Evolutionary conservation across 225 moss, liverwort and hornwort species (phyloP).

Genomic region (Polytrichum formosum): DNA sequence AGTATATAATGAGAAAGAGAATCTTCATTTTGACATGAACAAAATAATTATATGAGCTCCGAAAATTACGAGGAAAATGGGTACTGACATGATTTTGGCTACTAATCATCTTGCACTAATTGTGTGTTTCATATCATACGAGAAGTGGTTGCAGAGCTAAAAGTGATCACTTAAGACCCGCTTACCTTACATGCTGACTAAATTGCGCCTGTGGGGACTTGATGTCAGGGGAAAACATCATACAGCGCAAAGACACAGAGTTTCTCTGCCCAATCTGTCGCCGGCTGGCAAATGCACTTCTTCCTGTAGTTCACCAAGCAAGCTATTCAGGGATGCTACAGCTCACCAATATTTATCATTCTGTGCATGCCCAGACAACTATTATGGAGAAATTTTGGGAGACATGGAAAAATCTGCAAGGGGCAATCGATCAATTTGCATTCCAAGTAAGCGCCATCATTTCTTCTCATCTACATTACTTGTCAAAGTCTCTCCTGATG

Average conservation of each 20-base stretch:
- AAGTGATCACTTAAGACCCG: too few species aligned
- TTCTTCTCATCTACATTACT: too few species aligned
- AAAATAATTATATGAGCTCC: too few species aligned
- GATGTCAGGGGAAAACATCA: slow-evolving; percentile 69
- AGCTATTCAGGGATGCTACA: slow-evolving; percentile 53
- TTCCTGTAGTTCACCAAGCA: slow-evolving; percentile 78
- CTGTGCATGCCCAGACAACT: slow-evolving; percentile 30
- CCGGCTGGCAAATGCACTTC: slow-evolving; percentile 84
- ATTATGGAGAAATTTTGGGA: slow-evolving; percentile 40
- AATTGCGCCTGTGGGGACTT: neutral
- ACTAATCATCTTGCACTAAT: too few species aligned
- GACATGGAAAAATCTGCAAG: slow-evolving; percentile 30
- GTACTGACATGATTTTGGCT: too few species aligned
- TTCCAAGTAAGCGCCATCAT: slow-evolving; percentile 23
- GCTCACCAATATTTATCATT: slow-evolving; percentile 23
- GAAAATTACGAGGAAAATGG: too few species aligned
- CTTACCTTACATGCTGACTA: too few species aligned
- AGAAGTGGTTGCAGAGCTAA: too few species aligned
- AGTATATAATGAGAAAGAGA: too few species aligned
- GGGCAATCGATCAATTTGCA: slow-evolving; percentile 42
- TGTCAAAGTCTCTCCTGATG: too few species aligned
- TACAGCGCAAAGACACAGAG: slow-evolving; percentile 67
- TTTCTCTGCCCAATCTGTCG: slow-evolving; percentile 98
- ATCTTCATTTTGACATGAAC: too few species aligned
- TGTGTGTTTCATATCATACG: too few species aligned